Conservation (phyloP, 257 asterid species). For the Hygrophila difformis region DNA sequence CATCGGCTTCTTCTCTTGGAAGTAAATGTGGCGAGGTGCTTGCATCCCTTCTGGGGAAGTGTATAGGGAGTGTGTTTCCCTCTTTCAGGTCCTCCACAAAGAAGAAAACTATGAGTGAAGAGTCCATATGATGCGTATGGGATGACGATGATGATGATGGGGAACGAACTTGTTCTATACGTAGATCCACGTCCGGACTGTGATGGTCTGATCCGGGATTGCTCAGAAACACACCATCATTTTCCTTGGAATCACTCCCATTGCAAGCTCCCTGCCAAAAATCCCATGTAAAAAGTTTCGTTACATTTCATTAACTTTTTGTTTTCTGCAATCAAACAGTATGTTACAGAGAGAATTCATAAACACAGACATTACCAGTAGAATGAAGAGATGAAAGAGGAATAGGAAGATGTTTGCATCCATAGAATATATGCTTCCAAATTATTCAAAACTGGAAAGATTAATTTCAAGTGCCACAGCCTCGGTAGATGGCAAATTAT, state of each 20-base stretch:
- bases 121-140: constrained; percentile 51
- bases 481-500: too few relatives aligned
- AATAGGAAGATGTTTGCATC: neutral
- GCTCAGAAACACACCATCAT: constrained; percentile 7
- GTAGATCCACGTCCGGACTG: constrained; percentile 16
- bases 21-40: constrained; percentile 26
- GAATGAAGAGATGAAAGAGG: neutral
- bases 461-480: too few relatives aligned
- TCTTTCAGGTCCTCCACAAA: constrained; percentile 35
- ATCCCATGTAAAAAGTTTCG: neutral
- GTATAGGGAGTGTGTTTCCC: constrained; percentile 42
- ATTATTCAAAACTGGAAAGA: too few relatives aligned
- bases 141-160: constrained; percentile 36
- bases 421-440: too few relatives aligned
- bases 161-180: constrained; percentile 30
- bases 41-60: constrained; percentile 44
- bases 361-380: neutral
- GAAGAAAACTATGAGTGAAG: constrained; percentile 55
- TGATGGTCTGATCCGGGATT: neutral
- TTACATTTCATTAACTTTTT: neutral
- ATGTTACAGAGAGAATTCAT: neutral
- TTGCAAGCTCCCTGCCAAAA: constrained; percentile 25
- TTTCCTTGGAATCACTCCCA: constrained; percentile 19
- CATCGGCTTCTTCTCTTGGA: constrained; percentile 45
- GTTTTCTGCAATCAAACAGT: too few relatives aligned